A percentile compares a stretch with the other conserved stretches of the same genome.
Conservation (phyloP, 495 filamentous ascomycete genomes). For the Cercophora scortea region DNA sequence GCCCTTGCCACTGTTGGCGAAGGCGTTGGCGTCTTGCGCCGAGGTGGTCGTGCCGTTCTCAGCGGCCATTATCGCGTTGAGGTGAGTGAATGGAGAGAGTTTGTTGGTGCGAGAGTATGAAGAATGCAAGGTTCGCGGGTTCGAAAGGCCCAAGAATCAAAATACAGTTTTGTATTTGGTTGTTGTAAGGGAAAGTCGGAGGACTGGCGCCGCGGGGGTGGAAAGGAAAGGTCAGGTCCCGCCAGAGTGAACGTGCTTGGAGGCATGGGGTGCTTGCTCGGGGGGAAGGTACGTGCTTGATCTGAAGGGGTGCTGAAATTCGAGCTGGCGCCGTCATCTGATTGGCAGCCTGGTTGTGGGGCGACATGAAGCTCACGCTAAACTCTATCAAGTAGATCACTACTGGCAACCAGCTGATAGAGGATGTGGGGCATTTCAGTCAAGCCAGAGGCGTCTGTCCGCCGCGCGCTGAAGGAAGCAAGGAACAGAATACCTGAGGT, state of each 20-base stretch:
- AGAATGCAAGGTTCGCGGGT: neutral
- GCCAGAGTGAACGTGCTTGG: neutral
- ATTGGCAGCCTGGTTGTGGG: constrained; percentile 14
- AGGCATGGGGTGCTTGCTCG: too few relatives aligned
- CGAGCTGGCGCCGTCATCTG: neutral
- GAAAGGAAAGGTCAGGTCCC: neutral
- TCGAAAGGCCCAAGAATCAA: neutral
- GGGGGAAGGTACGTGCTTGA: neutral
- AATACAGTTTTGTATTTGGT: neutral
- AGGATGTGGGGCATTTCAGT: too few relatives aligned
- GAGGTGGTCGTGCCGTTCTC: constrained; percentile 28
- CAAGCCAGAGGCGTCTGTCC: too few relatives aligned
- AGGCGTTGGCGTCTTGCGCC: constrained; percentile 10
- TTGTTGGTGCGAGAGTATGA: neutral
- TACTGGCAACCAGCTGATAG: constrained; percentile 22
- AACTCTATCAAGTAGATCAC: constrained; percentile 7
- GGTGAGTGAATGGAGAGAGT: neutral
- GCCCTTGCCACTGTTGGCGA: constrained; percentile 28
- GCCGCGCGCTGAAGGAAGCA: too few relatives aligned
- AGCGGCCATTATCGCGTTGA: constrained; percentile 26
- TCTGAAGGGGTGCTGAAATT: neutral
- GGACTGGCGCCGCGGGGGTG: neutral
- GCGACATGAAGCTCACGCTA: neutral
- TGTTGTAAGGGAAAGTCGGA: neutral
- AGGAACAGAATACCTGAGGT: too few relatives aligned